Evolutionary conservation across 2,329 filamentous ascomycete genomes (phyloP), one percentile per base, ranked within the genome.

Genomic region (Leptographium wingfieldii): DNA sequence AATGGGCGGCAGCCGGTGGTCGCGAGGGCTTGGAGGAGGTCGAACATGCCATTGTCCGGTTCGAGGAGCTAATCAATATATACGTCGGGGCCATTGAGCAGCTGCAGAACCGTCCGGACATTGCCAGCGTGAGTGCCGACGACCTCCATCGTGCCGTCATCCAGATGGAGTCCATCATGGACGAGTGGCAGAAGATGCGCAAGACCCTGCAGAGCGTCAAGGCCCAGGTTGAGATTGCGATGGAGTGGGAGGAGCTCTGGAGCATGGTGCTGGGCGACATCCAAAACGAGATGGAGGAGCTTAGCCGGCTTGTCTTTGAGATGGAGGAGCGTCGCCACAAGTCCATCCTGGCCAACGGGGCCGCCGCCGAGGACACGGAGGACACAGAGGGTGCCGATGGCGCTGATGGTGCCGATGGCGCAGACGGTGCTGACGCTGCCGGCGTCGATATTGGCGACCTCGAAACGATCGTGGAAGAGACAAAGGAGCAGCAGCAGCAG

Each of bases 181-280:
- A 79, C 43, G 89, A 92, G 67, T 99, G 94, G 94, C 80, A 84
- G 53, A 84, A 85, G 65, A 92, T 96, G 67, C 88, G 90, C 67
- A 78, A 77, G 51, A 86, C 87, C 1, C 76, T 99, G 57, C 87
- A 87, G 64, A 85, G 75, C 31, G 87, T 96, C 60, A 95, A 95
- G 70, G 82, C 82, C 55, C 92, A 97, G 69, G 92, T 99, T 22
- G 94, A 97, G 72, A 85, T 96, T 61, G 94, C 94, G 55, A 95
- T 97, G 91, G 94, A 99, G 69, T 99, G 92, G 92, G 92, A 96
- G 71, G 92, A 97, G 73, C 78, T 99, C 43, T 97, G 94, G 92
- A 90, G 90, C 67, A 90, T 82, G 64, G 92, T 97, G 3, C 77
- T 99, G 3, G 92, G 92, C 53, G 92, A 97, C 70, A 96, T 97